Conservation (phyloP, 2,329 filamentous ascomycete genomes). For the Coniochaeta pulveracea region DNA sequence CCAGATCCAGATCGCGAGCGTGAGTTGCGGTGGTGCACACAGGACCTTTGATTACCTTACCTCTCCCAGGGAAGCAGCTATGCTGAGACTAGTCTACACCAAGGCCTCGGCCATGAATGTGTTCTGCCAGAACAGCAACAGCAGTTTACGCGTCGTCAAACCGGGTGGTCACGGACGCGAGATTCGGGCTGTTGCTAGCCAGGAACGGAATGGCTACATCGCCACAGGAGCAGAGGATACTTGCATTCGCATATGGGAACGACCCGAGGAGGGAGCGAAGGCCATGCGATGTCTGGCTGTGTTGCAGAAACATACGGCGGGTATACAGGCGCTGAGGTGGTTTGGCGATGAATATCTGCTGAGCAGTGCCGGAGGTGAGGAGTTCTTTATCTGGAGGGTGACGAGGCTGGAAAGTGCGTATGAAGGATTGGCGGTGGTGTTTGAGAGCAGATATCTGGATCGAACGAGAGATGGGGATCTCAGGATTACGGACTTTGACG, state of each 20-base stretch:
- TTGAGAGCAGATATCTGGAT: conserved; percentile 43
- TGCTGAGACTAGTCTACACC: conserved; percentile 52
- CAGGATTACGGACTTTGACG: conserved; percentile 71
- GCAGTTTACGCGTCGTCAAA: conserved; percentile 39
- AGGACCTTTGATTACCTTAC: conserved; percentile 54
- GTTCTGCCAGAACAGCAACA: conserved; percentile 11
- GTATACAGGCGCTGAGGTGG: conserved; percentile 75
- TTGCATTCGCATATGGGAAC: conserved; percentile 60
- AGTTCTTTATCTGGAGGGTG: conserved; percentile 78
- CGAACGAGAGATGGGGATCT: conserved; percentile 50
- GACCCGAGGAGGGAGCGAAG: conserved; percentile 13
- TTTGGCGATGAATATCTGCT: conserved; percentile 62
- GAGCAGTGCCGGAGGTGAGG: conserved; percentile 78
- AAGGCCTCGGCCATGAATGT: conserved; percentile 31
- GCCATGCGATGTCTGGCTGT: conserved; percentile 43
- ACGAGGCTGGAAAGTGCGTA: conserved; percentile 37
- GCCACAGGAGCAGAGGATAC: conserved; percentile 66
- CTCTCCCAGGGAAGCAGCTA: conserved; percentile 12
- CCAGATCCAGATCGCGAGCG: conserved; percentile 55
- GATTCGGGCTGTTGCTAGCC: conserved; percentile 44
- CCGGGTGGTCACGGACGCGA: conserved; percentile 76
- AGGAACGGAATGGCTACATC: conserved; percentile 20
- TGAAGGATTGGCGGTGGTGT: conserved; percentile 39
- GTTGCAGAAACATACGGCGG: conserved; percentile 68
- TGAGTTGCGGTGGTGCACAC: conserved; percentile 80